Conservation (phyloP, 441 rosid genomes). For the Eutrema salsugineum region DNA sequence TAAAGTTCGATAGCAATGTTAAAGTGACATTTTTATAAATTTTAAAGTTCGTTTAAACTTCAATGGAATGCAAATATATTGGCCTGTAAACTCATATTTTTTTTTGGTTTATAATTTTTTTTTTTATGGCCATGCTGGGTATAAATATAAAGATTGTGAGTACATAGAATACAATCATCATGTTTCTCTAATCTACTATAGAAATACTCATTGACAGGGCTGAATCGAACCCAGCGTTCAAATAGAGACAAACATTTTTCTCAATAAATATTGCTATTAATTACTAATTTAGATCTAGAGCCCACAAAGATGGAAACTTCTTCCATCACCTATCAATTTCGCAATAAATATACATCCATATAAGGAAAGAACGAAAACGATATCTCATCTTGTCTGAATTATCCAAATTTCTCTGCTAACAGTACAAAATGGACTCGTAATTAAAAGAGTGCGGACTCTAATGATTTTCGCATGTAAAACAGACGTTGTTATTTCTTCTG, state of each 20-base stretch:
- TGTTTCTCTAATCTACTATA: no score
- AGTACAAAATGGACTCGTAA: background rate
- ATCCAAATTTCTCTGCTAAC: background rate
- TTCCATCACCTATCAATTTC: background rate
- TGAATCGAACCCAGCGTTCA: no score
- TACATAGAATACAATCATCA: no score
- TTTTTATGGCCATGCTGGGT: no score
- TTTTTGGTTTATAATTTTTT: no score
- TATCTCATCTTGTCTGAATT: background rate
- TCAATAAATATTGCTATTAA: background rate
- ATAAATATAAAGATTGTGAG: no score
- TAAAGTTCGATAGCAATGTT: no score
- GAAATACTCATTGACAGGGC: no score
- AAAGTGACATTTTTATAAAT: no score
- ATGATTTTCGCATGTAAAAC: constrained; percentile 6
- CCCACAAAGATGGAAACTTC: constrained; percentile 6
- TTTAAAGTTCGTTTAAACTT: no score
- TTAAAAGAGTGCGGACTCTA: background rate
- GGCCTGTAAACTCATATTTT: no score
- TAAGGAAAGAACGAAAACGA: background rate
- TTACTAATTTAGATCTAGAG: background rate
- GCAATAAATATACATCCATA: background rate
- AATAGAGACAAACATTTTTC: background rate
- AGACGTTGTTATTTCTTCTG: background rate
- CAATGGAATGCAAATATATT: no score